phyloP scores from a whole-genome alignment of 2,329 filamentous ascomycete species.

The Penicillium sp. region DNA sequence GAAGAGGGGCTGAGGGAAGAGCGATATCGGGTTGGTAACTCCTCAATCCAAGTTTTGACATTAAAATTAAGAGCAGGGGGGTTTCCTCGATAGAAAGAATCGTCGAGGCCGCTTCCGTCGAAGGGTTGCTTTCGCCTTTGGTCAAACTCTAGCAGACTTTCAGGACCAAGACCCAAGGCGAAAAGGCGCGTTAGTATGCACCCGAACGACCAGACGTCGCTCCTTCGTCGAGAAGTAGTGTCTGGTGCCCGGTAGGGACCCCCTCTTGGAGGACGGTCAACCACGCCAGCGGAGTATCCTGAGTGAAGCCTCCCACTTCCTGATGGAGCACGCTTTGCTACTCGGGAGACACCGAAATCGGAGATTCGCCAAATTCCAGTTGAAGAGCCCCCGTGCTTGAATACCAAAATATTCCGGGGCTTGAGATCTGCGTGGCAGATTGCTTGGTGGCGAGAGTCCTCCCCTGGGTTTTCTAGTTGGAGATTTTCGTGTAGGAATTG shows the following conservation, averaged over 20 bases:
- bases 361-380: conserved; percentile 28
- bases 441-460: background rate
- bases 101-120: background rate
- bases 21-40: background rate
- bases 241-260: conserved; percentile 17
- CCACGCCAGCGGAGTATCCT: background rate
- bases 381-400: background rate
- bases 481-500: conserved; percentile 15
- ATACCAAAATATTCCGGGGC: conserved; percentile 23
- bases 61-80: background rate
- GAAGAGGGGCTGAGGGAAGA: background rate
- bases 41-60: background rate
- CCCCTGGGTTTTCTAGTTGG: background rate
- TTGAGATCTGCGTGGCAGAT: background rate
- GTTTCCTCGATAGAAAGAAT: background rate
- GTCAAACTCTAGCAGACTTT: background rate
- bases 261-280: background rate
- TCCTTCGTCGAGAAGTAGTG: background rate
- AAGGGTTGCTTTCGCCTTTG: background rate
- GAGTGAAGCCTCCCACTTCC: background rate
- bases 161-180: conserved; percentile 12
- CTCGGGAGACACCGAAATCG: conserved; percentile 25
- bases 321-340: background rate
- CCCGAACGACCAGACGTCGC: conserved; percentile 26
- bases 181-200: conserved; percentile 23